A percentile compares a stretch with the other conserved stretches of the same genome.
These are phyloP conservation scores for Parsonsia alboflavescens DNA, from an alignment of 257 asterid genomes.

Conservation along the genomic window DNA sequence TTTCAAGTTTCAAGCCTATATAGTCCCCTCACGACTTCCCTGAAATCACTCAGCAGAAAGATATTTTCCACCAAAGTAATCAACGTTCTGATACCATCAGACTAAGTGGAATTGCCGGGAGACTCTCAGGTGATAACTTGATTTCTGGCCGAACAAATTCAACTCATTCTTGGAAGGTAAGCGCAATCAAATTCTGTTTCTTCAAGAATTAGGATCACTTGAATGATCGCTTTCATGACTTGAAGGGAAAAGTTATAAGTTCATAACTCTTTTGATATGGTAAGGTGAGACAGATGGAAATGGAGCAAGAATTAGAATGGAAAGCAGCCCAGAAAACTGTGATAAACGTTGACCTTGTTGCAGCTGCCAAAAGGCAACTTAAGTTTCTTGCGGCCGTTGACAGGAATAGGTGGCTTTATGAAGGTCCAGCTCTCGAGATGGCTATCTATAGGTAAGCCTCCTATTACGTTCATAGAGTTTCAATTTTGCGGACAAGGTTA, in stretches of 20 bases:
- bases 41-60: not conserved
- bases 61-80: not conserved
- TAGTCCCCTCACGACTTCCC: not conserved
- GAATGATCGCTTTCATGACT: not conserved
- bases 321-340: constrained; percentile 61
- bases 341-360: constrained; percentile 65
- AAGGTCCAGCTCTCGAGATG: constrained; percentile 48
- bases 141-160: not conserved
- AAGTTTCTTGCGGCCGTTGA: constrained; percentile 77
- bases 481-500: not conserved
- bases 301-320: constrained; percentile 81
- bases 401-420: constrained; percentile 79
- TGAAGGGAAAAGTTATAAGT: not conserved
- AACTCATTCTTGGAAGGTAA: not conserved
- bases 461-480: not conserved
- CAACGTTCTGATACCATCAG: constrained; percentile 1
- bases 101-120: no score
- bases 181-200: not conserved
- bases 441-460: constrained; percentile 62
- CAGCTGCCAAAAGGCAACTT: constrained; percentile 74
- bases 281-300: constrained; percentile 42
- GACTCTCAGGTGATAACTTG: no score
- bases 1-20: not conserved
- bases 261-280: not conserved
- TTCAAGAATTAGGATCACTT: not conserved